phyloP scores from a whole-genome alignment of 805 yeast genomes.

The Kodamaea hsintzibuensis region DNA sequence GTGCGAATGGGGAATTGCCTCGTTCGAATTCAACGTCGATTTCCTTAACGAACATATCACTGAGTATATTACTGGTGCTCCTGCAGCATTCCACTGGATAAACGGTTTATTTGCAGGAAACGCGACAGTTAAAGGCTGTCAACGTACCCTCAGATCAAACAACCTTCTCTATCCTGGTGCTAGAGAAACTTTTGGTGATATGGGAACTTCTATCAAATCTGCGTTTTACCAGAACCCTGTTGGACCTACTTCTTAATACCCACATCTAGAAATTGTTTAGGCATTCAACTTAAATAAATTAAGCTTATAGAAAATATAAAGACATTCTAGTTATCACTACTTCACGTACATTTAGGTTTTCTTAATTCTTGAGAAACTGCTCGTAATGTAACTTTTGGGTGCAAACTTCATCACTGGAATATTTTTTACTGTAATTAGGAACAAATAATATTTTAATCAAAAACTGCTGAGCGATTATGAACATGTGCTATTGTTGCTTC shows the following conservation, averaged over 20 bases:
- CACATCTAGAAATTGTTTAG: background rate
- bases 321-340: too few species aligned
- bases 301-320: background rate
- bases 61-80: conserved; percentile 11
- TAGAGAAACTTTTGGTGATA: background rate
- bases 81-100: conserved; percentile 22
- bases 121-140: conserved; percentile 19
- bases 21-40: conserved; percentile 27
- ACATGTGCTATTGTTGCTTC: too few species aligned
- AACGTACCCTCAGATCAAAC: conserved; percentile 42
- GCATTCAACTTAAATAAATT: too few species aligned
- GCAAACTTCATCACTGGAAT: too few species aligned
- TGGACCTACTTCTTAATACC: background rate
- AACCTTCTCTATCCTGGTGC: conserved; percentile 47
- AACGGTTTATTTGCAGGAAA: conserved; percentile 16
- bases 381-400: too few species aligned
- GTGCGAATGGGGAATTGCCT: conserved; percentile 20
- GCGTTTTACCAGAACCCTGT: background rate
- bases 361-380: too few species aligned
- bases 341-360: too few species aligned
- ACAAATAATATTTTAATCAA: too few species aligned
- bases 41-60: conserved; percentile 26
- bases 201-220: background rate
- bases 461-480: too few species aligned
- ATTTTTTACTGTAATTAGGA: too few species aligned